A percentile compares a stretch with the other conserved stretches of the same genome.
These are phyloP conservation scores for Hansenula sp. DNA, from an alignment of 1,139 yeast species.

Conservation along the genomic window DNA sequence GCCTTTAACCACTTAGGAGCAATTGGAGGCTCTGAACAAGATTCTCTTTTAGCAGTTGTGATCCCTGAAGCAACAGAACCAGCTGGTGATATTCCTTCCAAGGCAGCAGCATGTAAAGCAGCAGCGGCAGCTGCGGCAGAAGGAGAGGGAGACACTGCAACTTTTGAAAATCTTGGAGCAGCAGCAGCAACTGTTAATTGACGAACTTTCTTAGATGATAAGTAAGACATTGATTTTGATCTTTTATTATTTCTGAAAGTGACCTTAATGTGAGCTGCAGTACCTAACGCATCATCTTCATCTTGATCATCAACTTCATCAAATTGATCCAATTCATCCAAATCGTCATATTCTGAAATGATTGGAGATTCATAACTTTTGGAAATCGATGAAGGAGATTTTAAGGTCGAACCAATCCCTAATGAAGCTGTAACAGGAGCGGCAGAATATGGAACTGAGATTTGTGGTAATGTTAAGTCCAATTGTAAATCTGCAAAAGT, in stretches of 20 bases:
- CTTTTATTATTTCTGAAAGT: constrained; percentile 44
- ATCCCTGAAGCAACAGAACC: constrained; percentile 17
- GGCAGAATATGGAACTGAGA: constrained; percentile 65
- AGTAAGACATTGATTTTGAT: constrained; percentile 60
- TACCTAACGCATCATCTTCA: constrained; percentile 40
- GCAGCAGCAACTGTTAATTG: constrained; percentile 79
- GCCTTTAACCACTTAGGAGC: constrained; percentile 67
- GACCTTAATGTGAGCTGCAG: constrained; percentile 24
- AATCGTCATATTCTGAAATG: constrained; percentile 24
- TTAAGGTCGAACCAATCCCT: constrained; percentile 17
- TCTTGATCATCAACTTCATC: constrained; percentile 41
- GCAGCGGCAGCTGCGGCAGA: constrained; percentile 72
- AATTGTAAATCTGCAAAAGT: constrained; percentile 41
- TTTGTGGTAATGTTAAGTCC: constrained; percentile 44
- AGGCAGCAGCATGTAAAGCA: constrained; percentile 69
- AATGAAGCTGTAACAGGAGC: constrained; percentile 78
- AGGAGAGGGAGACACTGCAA: constrained; percentile 52
- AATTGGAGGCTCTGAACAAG: constrained; percentile 25
- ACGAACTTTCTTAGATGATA: constrained; percentile 42
- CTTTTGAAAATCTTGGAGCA: constrained; percentile 71
- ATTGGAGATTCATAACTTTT: constrained; percentile 11
- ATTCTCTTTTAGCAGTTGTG: constrained; percentile 11
- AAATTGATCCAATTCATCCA: constrained; percentile 35
- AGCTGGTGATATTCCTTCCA: constrained; percentile 27
- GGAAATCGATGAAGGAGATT: constrained; percentile 6